Base-by-base conservation (phyloP, 805 yeast species). In the Kockiozyma suomiensis region DNA sequence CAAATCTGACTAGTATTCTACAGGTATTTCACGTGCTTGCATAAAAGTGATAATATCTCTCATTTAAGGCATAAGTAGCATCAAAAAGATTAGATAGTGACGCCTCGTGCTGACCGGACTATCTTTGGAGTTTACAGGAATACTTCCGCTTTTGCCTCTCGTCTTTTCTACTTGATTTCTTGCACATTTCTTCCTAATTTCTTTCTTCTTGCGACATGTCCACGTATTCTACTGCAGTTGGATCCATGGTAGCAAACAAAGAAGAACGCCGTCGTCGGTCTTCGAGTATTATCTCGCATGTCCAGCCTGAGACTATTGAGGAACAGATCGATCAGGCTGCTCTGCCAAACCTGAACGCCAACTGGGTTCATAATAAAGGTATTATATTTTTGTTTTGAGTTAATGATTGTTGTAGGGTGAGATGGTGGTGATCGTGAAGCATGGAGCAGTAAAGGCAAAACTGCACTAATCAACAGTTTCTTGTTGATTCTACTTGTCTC, bases 281-380 rank as follows among this genome's bases (percentile, higher is more conserved):
- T 1, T 90, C 97, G 1, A 86, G 94, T 21, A 81, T 94, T 62
- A 85, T 93, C 64, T 93, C 96, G 48, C 97, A 93, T 71, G 88
- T 93, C 54, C 94, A 89, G 71, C 96, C 96, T 17, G 99, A 94
- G 72, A 86, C 91, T 17, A 82, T 89, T 68, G 97, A 93, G 68
- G 96, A 92, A 42, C 89, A 87, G 73, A 90, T 87, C 69, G 99
- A 93, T 73, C 98, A 93, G 75, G 86, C 87, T 55, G 79, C 91
- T 52, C 84, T 88, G 67, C 92, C 96, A 30, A 94, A 94, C 70
- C 80, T 91, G 75, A 94, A 94, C 73, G 97, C 97, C 28, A 86
- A 86, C 68, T 93, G 99, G 99, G 97, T 94, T 33, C 89, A 92
- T 72, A 87, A 85, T 69, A 91, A 93, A 70, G 99, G 96, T 50